Base-by-base conservation (phyloP, 2,329 filamentous ascomycete genomes). In the Fusarium algeriense region DNA sequence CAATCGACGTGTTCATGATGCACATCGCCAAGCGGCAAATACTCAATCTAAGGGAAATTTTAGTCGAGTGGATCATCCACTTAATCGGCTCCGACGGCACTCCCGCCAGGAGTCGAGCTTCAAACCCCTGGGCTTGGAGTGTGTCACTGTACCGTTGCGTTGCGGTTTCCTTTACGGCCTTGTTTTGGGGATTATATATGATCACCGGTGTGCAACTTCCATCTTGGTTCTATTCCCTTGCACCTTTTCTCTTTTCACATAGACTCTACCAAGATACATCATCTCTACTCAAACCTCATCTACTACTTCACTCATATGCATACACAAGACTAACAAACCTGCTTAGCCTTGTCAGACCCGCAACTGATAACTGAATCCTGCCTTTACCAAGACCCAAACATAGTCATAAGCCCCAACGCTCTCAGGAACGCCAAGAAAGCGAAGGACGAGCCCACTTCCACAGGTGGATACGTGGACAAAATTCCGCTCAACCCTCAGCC, bases 21-120 rank as follows among this genome's bases (percentile, higher is more conserved):
- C 70, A 75, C 63, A 75, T 78, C 70, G 77, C 77, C 78, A 78
- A 79, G 78, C 75, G 77, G 78, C 76, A 76, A 76, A 76, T 65
- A 75, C 69, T 75, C 73, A 75, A 76, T 75, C 73, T 71, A 59
- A 73, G 64, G 74, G 71, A 73, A 77, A 76, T 73, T 75, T 70
- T 73, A 76, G 75, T 76, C 68, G 67, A 74, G 76, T 75, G 76
- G 76, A 73, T 67, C 73, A 64, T 73, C 73, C 65, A 76, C 75
- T 75, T 66, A 67, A 76, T 76, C 75, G 75, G 66, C 69, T 75
- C 75, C 72, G 71, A 78, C 73, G 75, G 73, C 75, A 75, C 69
- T 67, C 68, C 72, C 67, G 70, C 64, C 70, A 75, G 70, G 66
- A 75, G 69, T 75, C 74, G 75, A 77, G 71, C 64, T 62, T 74